Percentiles rank a stretch among this genome's conserved stretches.
Evolutionary conservation across 495 filamentous ascomycete species (phyloP).

Genomic region (Cairneyella variabilis): DNA sequence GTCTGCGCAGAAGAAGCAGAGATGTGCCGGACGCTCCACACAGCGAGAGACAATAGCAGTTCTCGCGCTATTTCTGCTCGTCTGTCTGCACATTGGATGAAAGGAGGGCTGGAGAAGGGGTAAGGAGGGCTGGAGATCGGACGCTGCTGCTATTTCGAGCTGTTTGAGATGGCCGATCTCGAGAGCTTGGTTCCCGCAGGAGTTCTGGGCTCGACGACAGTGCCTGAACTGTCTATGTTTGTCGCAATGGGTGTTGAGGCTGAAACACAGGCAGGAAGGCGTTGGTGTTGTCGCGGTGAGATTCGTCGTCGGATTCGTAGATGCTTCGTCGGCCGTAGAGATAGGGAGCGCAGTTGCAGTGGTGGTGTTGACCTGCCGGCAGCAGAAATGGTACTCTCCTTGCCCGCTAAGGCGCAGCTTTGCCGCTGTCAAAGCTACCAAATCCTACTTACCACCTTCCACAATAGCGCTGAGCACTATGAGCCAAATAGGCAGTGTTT

Average conservation of each 20-base stretch:
- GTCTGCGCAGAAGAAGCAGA: too few relatives aligned
- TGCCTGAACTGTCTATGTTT: not conserved
- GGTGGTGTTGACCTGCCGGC: too few relatives aligned
- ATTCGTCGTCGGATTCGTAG: not conserved
- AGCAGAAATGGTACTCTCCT: not conserved
- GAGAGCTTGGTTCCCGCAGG: not conserved
- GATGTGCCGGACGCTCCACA: too few relatives aligned
- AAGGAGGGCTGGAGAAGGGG: not conserved
- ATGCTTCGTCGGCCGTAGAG: not conserved
- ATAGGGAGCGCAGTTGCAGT: too few relatives aligned
- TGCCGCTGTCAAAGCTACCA: conserved; percentile 12
- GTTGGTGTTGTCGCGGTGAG: not conserved
- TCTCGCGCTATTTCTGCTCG: conserved; percentile 4
- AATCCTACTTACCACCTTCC: too few relatives aligned
- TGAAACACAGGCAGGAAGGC: conserved; percentile 1
- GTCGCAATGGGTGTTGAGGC: conserved; percentile 5
- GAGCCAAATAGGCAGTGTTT: too few relatives aligned
- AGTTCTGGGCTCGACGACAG: not conserved
- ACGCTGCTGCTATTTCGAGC: conserved; percentile 19
- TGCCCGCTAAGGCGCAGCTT: conserved; percentile 1
- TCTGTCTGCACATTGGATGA: conserved; percentile 11
- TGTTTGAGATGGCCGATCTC: conserved; percentile 15
- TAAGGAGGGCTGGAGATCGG: conserved; percentile 3
- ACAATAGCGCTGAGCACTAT: too few relatives aligned
- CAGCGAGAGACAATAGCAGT: too few relatives aligned